Evolutionary conservation across 108 stramenopile species (phyloP).

Genomic region (Fragilaria radians): DNA sequence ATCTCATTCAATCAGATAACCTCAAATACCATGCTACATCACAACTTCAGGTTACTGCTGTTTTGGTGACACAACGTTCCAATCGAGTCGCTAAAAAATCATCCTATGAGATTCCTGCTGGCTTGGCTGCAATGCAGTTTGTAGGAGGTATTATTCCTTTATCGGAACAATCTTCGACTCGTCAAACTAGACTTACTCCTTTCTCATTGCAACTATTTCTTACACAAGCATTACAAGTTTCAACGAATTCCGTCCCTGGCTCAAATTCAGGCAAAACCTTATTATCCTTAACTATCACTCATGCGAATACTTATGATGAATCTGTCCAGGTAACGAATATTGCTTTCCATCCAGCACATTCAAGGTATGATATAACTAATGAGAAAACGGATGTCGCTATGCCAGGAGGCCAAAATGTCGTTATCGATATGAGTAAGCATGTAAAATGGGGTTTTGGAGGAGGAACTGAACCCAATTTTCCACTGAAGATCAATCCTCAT

Average conservation of each 20-base stretch:
- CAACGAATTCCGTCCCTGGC: constrained; percentile 24
- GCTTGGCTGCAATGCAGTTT: constrained; percentile 14
- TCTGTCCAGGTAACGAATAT: constrained; percentile 65
- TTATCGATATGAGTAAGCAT: constrained; percentile 66
- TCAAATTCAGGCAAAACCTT: constrained; percentile 47
- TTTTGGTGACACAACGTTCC: not conserved
- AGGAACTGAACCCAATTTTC: constrained; percentile 55
- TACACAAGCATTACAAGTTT: constrained; percentile 37
- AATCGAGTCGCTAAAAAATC: not conserved
- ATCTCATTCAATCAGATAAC: not conserved
- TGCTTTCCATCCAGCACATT: constrained; percentile 80
- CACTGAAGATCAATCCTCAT: constrained; percentile 47
- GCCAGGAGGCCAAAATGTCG: constrained; percentile 33
- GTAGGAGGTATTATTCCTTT: constrained; percentile 4
- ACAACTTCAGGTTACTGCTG: constrained; percentile 1
- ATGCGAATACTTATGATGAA: constrained; percentile 60
- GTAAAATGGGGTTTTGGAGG: constrained; percentile 72
- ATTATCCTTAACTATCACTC: constrained; percentile 61
- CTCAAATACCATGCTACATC: not conserved
- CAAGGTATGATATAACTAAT: constrained; percentile 15
- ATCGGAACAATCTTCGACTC: constrained; percentile 13
- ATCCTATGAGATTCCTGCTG: not conserved
- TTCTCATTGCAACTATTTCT: constrained; percentile 12
- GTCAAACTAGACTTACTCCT: constrained; percentile 17
- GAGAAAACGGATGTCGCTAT: constrained; percentile 10